A percentile compares a stretch with the other conserved stretches of the same genome.
These are phyloP conservation scores for Rhynchosporium secalis DNA, from an alignment of 2,329 filamentous ascomycete species.

Conservation along the genomic window DNA sequence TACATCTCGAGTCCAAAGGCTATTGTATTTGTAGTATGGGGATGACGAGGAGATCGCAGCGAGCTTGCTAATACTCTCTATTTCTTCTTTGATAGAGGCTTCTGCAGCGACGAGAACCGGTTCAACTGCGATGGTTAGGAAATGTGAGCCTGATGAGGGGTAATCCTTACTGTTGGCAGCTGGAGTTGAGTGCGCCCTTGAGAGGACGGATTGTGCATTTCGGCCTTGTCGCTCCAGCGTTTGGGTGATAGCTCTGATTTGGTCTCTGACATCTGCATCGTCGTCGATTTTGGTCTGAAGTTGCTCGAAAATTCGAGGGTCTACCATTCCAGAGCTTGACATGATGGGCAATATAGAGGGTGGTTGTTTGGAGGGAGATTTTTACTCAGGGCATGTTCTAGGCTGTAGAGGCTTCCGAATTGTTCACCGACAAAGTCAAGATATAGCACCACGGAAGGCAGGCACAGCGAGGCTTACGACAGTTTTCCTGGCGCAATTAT, in stretches of 20 bases:
- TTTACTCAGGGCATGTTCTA: slow-evolving; percentile 1
- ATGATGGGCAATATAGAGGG: slow-evolving; percentile 11
- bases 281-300: slow-evolving; percentile 90
- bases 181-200: slow-evolving; percentile 85
- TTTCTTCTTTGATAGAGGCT: slow-evolving; percentile 68
- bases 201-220: slow-evolving; percentile 78
- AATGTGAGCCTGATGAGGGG: background rate
- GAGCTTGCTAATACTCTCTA: slow-evolving; percentile 69
- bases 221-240: slow-evolving; percentile 81
- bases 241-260: slow-evolving; percentile 78
- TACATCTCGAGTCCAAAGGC: slow-evolving; percentile 78
- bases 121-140: slow-evolving; percentile 53
- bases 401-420: background rate
- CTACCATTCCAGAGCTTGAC: slow-evolving; percentile 41
- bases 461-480: background rate
- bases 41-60: slow-evolving; percentile 74
- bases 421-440: background rate
- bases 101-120: slow-evolving; percentile 70
- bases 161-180: slow-evolving; percentile 56
- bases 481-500: too few relatives aligned
- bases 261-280: slow-evolving; percentile 78
- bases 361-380: background rate
- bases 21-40: slow-evolving; percentile 96
- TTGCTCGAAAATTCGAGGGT: slow-evolving; percentile 79
- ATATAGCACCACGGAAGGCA: too few relatives aligned